Conservation (phyloP, 768 basidiomycete genomes). For the Astraeus odoratus region DNA sequence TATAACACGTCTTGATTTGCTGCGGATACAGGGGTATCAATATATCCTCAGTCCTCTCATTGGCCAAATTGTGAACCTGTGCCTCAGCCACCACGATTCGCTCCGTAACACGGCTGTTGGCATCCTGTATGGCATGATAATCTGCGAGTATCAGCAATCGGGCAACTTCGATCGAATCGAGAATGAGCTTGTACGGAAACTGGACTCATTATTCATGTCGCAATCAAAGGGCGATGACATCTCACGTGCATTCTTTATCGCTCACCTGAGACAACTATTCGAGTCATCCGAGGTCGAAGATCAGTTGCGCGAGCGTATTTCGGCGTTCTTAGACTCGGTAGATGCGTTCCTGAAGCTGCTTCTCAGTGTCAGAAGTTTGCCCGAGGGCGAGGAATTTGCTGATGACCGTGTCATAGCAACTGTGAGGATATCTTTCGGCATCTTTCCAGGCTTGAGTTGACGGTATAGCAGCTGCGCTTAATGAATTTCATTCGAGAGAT, state of each 20-base stretch:
- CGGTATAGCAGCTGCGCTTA: constrained; percentile 55
- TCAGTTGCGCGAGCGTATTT: constrained; percentile 68
- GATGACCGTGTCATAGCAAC: constrained; percentile 94
- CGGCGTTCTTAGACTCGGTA: constrained; percentile 80
- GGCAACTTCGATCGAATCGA: constrained; percentile 87
- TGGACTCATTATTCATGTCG: constrained; percentile 90
- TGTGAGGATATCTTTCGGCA: constrained; percentile 32
- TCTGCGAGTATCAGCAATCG: constrained; percentile 81
- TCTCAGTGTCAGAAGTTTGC: constrained; percentile 79
- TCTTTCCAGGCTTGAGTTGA: constrained; percentile 5
- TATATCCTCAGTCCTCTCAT: constrained; percentile 75
- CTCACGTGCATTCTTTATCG: constrained; percentile 88
- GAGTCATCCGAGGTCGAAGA: constrained; percentile 78
- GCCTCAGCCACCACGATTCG: constrained; percentile 91
- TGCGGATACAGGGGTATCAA: constrained; percentile 73
- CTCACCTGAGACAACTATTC: constrained; percentile 85
- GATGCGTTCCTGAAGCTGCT: constrained; percentile 90
- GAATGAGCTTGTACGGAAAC: constrained; percentile 83
- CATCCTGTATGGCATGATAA: constrained; percentile 93
- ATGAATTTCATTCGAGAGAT: constrained; percentile 94
- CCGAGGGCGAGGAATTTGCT: constrained; percentile 88
- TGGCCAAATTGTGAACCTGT: constrained; percentile 85
- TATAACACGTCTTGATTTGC: not conserved
- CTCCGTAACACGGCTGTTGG: constrained; percentile 85
- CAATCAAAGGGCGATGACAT: constrained; percentile 89